Evolutionary conservation across 2,329 filamentous ascomycete species (phyloP), one percentile per base, ranked within the genome.

Genomic region (Rutstroemia sp.): DNA sequence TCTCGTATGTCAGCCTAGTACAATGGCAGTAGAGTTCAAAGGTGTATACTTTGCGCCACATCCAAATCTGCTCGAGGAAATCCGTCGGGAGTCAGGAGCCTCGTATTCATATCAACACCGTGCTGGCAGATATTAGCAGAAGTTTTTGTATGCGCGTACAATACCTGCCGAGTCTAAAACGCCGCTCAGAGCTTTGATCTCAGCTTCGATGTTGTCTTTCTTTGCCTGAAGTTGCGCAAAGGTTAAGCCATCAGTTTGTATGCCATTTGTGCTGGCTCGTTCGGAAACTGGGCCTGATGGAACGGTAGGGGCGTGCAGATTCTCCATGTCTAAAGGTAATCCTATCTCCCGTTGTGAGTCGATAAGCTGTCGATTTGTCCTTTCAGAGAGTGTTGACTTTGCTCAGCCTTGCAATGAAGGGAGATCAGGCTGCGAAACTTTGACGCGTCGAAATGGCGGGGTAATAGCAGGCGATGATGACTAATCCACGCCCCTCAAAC

Each of bases 41-140:
- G 30, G 30, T 51, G 55, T 78, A 63, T 83, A 94, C 90, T 94
- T 74, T 96, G 92, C 25, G 94, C 87, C 61, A 99, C 88, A 71
- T 99, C 94, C 62, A 99, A 86, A 72, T 99, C 94, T 66, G 89
- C 86, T 69, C 94, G 83, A 34, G 94, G 94, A 70, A 90, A 99
- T 49, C 94, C 94, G 73, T 97, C 94, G 59, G 85, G 82, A 14
- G 92, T 96, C 23, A 90, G 83, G 41, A 99, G 81, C 57, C 83
- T 79, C 7, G 94, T 96, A 66, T 87, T 86, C 94, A 99, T 99
- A 66, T 88, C 86, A 53, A 96, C 92, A 46, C 87, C 85, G 76
- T 97, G 92, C 92, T 96, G 66, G 34, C 19, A 27, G 39, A 37
- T 51, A 48, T 65, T 49, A 64, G 59, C 48, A 44, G 30, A 59